These are phyloP conservation scores for Colletotrichum camelliae DNA, from an alignment of 2,329 filamentous ascomycete species.

Conservation along the genomic window DNA sequence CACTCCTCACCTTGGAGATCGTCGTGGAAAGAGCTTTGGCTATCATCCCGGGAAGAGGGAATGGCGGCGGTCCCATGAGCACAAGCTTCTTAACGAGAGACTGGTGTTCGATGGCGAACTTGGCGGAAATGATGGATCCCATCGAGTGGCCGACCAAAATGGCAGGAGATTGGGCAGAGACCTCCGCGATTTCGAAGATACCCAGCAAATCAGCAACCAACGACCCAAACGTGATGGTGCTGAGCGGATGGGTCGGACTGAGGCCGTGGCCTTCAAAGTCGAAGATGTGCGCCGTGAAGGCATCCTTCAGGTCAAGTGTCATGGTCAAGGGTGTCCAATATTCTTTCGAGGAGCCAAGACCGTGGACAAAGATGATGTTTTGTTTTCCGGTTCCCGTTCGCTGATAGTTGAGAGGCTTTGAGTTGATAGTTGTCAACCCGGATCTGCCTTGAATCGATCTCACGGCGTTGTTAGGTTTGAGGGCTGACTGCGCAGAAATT, in stretches of 20 bases:
- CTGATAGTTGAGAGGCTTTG: conserved; percentile 46
- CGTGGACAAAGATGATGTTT: conserved; percentile 58
- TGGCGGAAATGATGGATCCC: conserved; percentile 53
- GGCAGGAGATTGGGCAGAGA: conserved; percentile 30
- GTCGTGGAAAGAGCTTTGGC: conserved; percentile 38
- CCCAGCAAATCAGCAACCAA: conserved; percentile 47
- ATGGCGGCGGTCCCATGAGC: conserved; percentile 51
- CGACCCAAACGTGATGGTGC: conserved; percentile 44
- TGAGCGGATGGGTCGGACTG: conserved; percentile 53
- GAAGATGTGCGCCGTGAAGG: conserved; percentile 45
- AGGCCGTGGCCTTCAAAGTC: conserved; percentile 64
- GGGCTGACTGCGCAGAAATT: conserved; percentile 7
- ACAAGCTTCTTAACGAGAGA: conserved; percentile 47
- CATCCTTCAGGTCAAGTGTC: conserved; percentile 31
- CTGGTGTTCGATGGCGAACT: conserved; percentile 44
- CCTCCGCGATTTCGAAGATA: conserved; percentile 38
- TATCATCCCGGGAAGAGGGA: conserved; percentile 39
- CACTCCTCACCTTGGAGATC: conserved; percentile 38
- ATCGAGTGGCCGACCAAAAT: conserved; percentile 57
- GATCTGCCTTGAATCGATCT: conserved; percentile 20
- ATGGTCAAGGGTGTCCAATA: conserved; percentile 51
- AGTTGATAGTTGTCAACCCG: conserved; percentile 41
- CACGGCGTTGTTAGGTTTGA: conserved; percentile 18
- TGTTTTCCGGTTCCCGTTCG: conserved; percentile 28
- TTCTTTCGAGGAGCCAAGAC: conserved; percentile 52